Base-by-base conservation (phyloP, 2,329 filamentous ascomycete genomes). In the Aspergillus spinulosporus region DNA sequence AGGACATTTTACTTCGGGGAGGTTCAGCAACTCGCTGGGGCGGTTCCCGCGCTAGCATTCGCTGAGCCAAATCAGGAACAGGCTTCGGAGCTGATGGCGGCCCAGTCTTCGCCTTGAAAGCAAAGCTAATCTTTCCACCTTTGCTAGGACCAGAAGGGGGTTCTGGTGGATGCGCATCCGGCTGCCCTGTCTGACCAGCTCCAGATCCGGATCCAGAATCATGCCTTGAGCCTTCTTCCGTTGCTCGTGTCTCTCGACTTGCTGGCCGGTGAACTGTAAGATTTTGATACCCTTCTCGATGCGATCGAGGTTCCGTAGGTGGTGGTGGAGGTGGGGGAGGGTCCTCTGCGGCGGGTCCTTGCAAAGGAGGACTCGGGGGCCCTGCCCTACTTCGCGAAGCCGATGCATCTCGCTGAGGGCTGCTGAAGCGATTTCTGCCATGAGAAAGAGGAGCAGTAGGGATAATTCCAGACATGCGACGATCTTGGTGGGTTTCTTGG, bases 41-140 rank as follows among this genome's bases (percentile, higher is more conserved):
- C 7, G 74, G 66, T 64, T 71, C 79, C 64, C 70, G 68, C 42
- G 67, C 62, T 52, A 73, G 77, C 79, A 76, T 78, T 63, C 72
- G 76, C 64, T 72, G 74, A 11, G 76, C 74, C 51, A 83, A 64
- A 57, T 81, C 81, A 40, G 77, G 68, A 42, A 82, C 80, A 29
- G 78, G 74, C 59, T 81, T 81, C 47, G 77, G 76, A 56, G 80
- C 78, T 59, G 82, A 77, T 28, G 78, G 75, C 15, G 86, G 80
- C 2, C 82, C 79, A 21, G 86, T 84, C 68, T 88, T 93, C 55
- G 87, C 83, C 71, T 97, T 97, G 73, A 97, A 91, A 1, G 92
- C 91, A 72, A 97, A 97, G 71, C 91, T 95, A 68, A 97, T 95
- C 74, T 93, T 94, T 44, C 85, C 85, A 2, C 78, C 77, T 57